Evolutionary conservation across 148 eudicot genomes (phyloP).

Genomic region (Rhododendron mucronatum): DNA sequence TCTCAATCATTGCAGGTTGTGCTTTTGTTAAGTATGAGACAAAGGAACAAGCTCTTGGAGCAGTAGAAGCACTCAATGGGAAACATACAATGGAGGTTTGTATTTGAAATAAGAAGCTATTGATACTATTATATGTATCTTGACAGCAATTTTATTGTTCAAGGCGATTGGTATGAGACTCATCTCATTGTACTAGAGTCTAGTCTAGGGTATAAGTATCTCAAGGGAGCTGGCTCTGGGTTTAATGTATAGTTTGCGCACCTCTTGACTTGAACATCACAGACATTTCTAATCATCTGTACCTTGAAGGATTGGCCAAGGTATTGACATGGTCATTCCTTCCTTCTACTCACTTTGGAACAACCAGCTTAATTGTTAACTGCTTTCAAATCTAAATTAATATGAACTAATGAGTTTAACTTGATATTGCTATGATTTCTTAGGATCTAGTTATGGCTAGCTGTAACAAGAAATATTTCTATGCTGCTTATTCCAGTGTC

Average conservation of each 20-base stretch:
- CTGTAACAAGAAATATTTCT: background rate
- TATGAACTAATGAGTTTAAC: background rate
- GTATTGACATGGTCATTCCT: background rate
- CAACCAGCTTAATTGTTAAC: background rate
- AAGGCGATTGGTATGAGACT: background rate
- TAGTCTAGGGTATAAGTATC: background rate
- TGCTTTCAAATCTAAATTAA: background rate
- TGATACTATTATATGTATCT: slow-evolving; percentile 2
- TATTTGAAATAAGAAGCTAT: background rate
- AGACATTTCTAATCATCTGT: background rate
- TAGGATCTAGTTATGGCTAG: background rate
- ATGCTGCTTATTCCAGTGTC: background rate
- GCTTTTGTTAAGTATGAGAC: slow-evolving; percentile 95
- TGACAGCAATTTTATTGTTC: slow-evolving; percentile 12
- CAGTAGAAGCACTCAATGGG: slow-evolving; percentile 82
- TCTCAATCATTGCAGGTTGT: slow-evolving; percentile 50
- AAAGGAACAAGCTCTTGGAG: slow-evolving; percentile 90
- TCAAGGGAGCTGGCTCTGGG: background rate
- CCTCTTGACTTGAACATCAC: background rate
- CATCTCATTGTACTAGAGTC: background rate
- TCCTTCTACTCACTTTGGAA: background rate
- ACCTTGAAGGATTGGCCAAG: background rate
- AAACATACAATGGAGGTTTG: slow-evolving; percentile 91
- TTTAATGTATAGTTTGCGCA: background rate
- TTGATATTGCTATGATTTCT: background rate